Evolutionary conservation across 805 yeast species (phyloP).

Genomic region (Metschnikowia kofuensis): DNA sequence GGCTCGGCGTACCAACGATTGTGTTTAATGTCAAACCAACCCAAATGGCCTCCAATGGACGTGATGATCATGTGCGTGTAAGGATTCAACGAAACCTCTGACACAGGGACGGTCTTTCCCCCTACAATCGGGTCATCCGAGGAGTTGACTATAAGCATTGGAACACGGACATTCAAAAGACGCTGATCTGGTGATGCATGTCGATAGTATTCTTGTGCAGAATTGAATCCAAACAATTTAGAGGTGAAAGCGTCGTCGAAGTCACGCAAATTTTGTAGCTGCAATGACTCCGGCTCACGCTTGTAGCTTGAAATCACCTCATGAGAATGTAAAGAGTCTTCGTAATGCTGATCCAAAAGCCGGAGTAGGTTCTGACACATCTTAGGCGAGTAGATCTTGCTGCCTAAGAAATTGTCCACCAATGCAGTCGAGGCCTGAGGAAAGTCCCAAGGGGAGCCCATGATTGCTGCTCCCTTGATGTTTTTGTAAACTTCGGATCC

Average conservation of each 20-base stretch:
- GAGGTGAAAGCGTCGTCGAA: slow-evolving; percentile 65
- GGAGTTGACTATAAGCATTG: slow-evolving; percentile 58
- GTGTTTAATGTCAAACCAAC: slow-evolving; percentile 37
- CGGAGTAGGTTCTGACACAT: slow-evolving; percentile 40
- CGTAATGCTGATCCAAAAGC: slow-evolving; percentile 30
- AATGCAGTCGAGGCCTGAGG: slow-evolving; percentile 47
- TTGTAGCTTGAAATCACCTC: slow-evolving; percentile 25
- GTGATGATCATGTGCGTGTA: slow-evolving; percentile 55
- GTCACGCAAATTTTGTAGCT: slow-evolving; percentile 43
- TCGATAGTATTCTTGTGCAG: slow-evolving; percentile 60
- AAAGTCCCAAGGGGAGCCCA: slow-evolving; percentile 76
- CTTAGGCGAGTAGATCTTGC: slow-evolving; percentile 38
- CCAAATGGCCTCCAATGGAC: slow-evolving; percentile 72
- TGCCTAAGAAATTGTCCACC: slow-evolving; percentile 38
- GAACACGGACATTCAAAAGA: slow-evolving; percentile 55
- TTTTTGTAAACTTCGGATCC: slow-evolving; percentile 43
- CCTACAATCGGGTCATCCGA: slow-evolving; percentile 67
- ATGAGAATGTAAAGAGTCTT: slow-evolving; percentile 25
- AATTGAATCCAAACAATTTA: slow-evolving; percentile 58
- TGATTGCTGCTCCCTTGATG: slow-evolving; percentile 54
- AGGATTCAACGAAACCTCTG: slow-evolving; percentile 54
- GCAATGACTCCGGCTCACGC: slow-evolving; percentile 28
- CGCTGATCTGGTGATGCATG: slow-evolving; percentile 62
- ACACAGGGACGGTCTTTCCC: slow-evolving; percentile 48
- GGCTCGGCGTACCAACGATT: slow-evolving; percentile 41